phyloP scores from a whole-genome alignment of 2,329 filamentous ascomycete species.

The Curvularia hawaiiensis region DNA sequence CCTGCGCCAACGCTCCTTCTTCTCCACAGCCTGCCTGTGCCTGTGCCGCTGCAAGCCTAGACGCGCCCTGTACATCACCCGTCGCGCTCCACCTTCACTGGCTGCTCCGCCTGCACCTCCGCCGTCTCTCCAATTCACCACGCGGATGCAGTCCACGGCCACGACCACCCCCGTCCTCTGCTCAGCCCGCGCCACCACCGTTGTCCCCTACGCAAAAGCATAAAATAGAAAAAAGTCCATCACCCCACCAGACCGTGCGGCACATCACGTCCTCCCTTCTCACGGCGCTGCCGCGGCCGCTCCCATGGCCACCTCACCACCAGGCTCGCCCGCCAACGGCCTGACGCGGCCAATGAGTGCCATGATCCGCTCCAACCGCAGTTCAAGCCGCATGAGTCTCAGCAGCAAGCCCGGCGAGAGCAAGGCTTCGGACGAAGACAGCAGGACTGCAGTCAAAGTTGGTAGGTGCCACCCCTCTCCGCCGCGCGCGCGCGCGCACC shows the following conservation, averaged over 20 bases:
- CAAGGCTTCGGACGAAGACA: conserved; percentile 86
- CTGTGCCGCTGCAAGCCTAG: not conserved
- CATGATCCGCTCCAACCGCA: conserved; percentile 77
- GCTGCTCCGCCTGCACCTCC: not conserved
- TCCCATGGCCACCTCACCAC: conserved; percentile 45
- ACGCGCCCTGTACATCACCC: not conserved
- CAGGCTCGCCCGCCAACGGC: conserved; percentile 54
- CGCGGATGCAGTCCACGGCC: conserved; percentile 18
- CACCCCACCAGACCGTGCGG: conserved; percentile 16
- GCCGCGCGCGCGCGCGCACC: not conserved
- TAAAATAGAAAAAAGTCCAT: conserved; percentile 1
- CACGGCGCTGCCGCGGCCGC: conserved; percentile 34
- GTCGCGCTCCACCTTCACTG: conserved; percentile 1
- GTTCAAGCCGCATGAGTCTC: conserved; percentile 85
- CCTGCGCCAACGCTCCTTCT: not conserved
- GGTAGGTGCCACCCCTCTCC: conserved; percentile 65
- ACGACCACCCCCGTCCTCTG: conserved; percentile 17
- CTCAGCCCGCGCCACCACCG: conserved; percentile 13
- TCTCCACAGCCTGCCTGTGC: not conserved
- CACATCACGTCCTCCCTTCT: conserved; percentile 18
- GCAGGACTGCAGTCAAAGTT: conserved; percentile 92
- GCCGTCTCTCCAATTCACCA: not conserved
- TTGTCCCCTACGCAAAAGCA: conserved; percentile 10
- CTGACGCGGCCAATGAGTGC: conserved; percentile 72
- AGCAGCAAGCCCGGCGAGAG: conserved; percentile 78